Evolutionary conservation across 768 basidiomycete species (phyloP).

Genomic region (Trametes punicea): DNA sequence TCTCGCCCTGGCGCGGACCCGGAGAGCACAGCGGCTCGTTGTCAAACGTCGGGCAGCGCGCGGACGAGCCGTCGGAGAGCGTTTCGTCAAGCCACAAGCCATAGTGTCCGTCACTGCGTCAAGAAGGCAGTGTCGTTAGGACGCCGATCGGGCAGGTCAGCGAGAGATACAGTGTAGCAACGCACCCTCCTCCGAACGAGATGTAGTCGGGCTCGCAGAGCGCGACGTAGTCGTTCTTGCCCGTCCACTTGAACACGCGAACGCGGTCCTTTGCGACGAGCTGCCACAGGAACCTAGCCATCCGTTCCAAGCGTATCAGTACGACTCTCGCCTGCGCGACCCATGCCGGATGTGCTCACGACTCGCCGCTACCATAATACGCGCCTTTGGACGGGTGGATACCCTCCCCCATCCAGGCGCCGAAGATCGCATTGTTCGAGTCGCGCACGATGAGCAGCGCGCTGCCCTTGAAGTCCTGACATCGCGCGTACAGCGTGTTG

Average conservation of each 20-base stretch:
- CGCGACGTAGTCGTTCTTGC: conserved; percentile 86
- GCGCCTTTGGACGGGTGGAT: conserved; percentile 54
- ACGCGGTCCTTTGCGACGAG: conserved; percentile 43
- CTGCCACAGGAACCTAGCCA: conserved; percentile 73
- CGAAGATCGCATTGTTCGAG: conserved; percentile 63
- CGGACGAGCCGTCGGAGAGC: conserved; percentile 80
- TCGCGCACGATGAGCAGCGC: conserved; percentile 69
- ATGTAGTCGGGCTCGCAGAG: conserved; percentile 78
- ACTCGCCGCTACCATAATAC: conserved; percentile 90
- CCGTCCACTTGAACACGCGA: conserved; percentile 78
- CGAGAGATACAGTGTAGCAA: not conserved
- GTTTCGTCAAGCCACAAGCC: conserved; percentile 85
- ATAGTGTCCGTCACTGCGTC: conserved; percentile 41
- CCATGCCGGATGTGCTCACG: conserved; percentile 40
- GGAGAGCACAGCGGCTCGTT: conserved; percentile 76
- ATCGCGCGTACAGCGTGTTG: conserved; percentile 76
- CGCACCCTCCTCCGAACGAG: conserved; percentile 89
- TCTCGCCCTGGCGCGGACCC: conserved; percentile 43
- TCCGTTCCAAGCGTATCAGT: not conserved
- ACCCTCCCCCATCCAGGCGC: conserved; percentile 80
- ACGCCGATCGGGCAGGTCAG: not conserved
- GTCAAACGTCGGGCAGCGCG: conserved; percentile 79
- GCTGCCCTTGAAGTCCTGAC: conserved; percentile 43
- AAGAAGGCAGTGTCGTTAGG: not conserved
- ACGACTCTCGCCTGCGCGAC: not conserved